phyloP scores from a whole-genome alignment of 495 filamentous ascomycete genomes.

The Darksidea phi region DNA sequence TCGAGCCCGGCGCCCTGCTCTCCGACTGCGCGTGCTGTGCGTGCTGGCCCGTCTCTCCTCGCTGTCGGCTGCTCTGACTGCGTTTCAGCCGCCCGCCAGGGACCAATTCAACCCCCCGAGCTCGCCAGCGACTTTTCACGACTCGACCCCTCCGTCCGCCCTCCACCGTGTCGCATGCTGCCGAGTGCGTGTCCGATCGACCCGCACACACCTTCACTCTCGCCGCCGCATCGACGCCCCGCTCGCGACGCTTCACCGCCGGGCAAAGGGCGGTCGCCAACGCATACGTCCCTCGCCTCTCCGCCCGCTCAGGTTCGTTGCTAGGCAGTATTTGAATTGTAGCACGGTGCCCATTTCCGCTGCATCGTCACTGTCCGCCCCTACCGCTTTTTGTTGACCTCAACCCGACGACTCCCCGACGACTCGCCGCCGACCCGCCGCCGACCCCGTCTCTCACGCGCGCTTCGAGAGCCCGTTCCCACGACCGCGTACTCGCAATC shows the following conservation, averaged over 20 bases:
- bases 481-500: not conserved
- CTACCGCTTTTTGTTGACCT: not conserved
- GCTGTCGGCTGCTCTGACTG: constrained; percentile 8
- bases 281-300: not conserved
- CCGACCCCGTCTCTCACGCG: not conserved
- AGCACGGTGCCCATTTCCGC: not conserved
- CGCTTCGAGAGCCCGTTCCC: not conserved
- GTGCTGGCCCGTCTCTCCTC: constrained; percentile 5
- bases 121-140: constrained; percentile 8
- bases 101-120: constrained; percentile 10
- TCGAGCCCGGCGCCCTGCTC: not conserved
- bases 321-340: too few relatives aligned
- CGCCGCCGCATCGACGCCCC: not conserved
- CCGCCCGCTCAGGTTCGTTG: constrained; percentile 1
- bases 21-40: constrained; percentile 5
- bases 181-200: constrained; percentile 15
- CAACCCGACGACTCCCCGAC: not conserved
- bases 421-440: not conserved
- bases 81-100: constrained; percentile 29
- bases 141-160: constrained; percentile 24
- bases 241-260: not conserved
- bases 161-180: constrained; percentile 26
- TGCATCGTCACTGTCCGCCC: not conserved
- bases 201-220: not conserved
- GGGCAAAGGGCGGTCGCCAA: constrained; percentile 1